Percentiles rank a stretch among this genome's conserved stretches.
These are phyloP conservation scores for Globisporangium mamillatum DNA, from an alignment of 352 stramenopile species.

Conservation along the genomic window DNA sequence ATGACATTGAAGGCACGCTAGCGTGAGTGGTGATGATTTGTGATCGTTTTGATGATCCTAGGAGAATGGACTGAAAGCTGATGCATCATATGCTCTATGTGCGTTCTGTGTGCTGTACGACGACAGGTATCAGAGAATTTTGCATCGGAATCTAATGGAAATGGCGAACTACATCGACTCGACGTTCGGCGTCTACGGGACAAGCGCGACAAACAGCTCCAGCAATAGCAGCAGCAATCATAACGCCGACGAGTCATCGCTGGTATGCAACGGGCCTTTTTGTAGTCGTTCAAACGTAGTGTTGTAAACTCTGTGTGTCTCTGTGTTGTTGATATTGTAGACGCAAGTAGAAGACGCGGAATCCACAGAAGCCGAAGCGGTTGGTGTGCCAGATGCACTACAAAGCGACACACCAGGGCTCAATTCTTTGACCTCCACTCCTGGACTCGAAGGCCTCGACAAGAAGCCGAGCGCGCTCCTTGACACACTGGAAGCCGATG, in stretches of 20 bases:
- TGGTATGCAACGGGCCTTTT: too few species aligned
- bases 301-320: too few species aligned
- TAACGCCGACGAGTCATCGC: neutral
- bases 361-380: neutral
- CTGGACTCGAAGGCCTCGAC: neutral
- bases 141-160: slow-evolving; percentile 75
- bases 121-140: slow-evolving; percentile 61
- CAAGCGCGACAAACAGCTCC: neutral
- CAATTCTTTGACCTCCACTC: neutral
- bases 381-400: neutral
- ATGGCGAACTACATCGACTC: slow-evolving; percentile 82
- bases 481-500: slow-evolving; percentile 48
- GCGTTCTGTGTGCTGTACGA: neutral
- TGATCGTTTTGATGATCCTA: too few species aligned
- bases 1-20: slow-evolving; percentile 43
- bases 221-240: neutral
- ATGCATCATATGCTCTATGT: neutral
- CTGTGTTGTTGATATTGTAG: too few species aligned
- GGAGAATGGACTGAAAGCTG: neutral
- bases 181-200: slow-evolving; percentile 73
- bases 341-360: neutral
- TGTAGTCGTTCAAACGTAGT: too few species aligned
- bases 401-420: neutral
- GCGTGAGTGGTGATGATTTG: slow-evolving; percentile 32
- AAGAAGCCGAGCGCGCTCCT: slow-evolving; percentile 34